Base-by-base conservation (phyloP, 345 rosid genomes). In the Aquilaria sinensis region DNA sequence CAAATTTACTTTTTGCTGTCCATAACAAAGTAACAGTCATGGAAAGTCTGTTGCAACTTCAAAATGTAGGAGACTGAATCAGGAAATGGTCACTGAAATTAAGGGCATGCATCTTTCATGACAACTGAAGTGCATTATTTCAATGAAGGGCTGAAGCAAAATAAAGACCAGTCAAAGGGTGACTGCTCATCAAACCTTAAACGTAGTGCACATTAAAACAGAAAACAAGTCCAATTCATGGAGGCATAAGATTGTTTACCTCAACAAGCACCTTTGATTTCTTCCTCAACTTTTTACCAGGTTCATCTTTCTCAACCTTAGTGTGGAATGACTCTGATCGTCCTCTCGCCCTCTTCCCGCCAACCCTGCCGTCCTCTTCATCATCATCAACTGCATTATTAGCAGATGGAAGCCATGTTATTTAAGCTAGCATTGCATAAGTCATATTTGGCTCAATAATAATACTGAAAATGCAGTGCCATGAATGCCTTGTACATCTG, bases 261-360 rank as follows among this genome's bases (percentile, higher is more conserved):
- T 91, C 97, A 31, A 88, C 88, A 52, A 78, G 72, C 31, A 92
- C 89, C 71, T 80, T 86, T 52, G 90, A 67, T 78, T 78, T 88
- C 79, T 86, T 90, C 84, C 82, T 92, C 9, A 65, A 41, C 74
- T 85, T 86, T 62, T 65, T 67, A 57, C 66, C 75, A 55, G 60
- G 12, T 29, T 73, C 81, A 37, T 69, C 83, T 54, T 78, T 85
- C 66, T 73, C 87, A 51, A 62, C 64, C 69, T 80, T 83, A 67
- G 63, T 67, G 29, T 30, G 63, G 47, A 75, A 70, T 49, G 66
- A 71, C 31, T 56, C 59, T 3, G 82, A 71, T 60, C 63, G 71
- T 68, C 63, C 79, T 63, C 75, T 66, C 60, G 58, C 64, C 52
- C 80, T 83, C 74, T 68, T 84, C 47, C 34, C 70, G 66, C 81